Evolutionary conservation across 345 rosid genomes (phyloP), one percentile per base, ranked within the genome.

Genomic region (Rhodomyrtus tomentosa): DNA sequence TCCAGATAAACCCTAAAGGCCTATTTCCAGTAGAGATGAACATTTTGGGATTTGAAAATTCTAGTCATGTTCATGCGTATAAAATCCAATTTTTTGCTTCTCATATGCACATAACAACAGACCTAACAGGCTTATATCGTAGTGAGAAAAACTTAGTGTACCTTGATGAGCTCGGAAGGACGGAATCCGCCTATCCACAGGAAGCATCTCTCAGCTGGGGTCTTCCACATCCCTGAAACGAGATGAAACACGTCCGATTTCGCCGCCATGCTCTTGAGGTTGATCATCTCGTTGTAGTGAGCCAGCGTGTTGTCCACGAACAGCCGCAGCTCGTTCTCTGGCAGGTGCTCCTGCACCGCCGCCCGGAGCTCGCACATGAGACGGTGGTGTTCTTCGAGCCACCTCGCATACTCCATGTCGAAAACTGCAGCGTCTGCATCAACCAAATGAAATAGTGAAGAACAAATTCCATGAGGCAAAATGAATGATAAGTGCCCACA

Each of bases 161-260:
- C 99, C 99, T 93, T 98, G 90, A 98, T 93, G 92, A 98, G 93
- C 86, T 96, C 98, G 29, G 99, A 98, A 18, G 99, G 99, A 14
- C 98, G 96, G 84, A 94, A 98, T 53, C 95, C 99, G 4, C 99
- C 99, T 91, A 98, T 86, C 99, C 99, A 98, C 95, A 95, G 87
- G 93, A 95, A 98, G 89, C 99, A 98, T n/a, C 99, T 92, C 83
- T 98, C 99, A 7, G 98, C 98, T 7, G 99, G 99, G 83, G 99
- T 90, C 92, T 92, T 96, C 99, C 99, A 98, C 88, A 91, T 90
- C 74, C 99, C 99, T 59, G 99, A 96, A 14, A 95, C 91, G 42
- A 98, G 93, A 84, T 98, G 99, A 85, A 98, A 98, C 49, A 96
- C 98, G 85, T 98, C 99, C 20, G 95, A 86, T 81, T 94, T 95